Base-by-base conservation (phyloP, 2,329 filamentous ascomycete species). In the Aspergillus viridinutans region DNA sequence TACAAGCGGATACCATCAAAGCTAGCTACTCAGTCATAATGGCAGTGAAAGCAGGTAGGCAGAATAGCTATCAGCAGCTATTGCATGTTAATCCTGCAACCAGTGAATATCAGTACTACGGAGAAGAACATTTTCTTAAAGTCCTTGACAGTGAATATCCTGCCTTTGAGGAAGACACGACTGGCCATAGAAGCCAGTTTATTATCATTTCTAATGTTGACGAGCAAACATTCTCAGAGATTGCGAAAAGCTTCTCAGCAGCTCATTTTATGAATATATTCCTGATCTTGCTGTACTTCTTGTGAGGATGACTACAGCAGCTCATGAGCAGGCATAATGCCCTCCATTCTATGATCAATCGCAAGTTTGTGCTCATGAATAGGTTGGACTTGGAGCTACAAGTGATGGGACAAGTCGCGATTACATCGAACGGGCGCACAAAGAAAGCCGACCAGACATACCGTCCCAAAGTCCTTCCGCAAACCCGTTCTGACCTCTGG, bases 401-500 rank as follows among this genome's bases (percentile, higher is more conserved):
- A 9, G 12, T 29, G 26, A 47, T 12, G 5, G 38, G n/a, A 4
- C 8, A 25, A 20, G 25, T 26, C 25, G 12, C 26, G 25, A 32
- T 45, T 20, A n/a, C 21, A 10, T n/a, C 26, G 4, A 17, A 14
- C 40, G 25, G 21, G 23, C 12, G 25, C 14, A 55, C 10, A 5
- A 55, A 55, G 25, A 29, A 42, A 10, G 17, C 53, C 4, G 38
- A 55, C 26, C 53, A 55, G 35, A n/a, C 21, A 4, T 51, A n/a
- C 48, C 35, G 20, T 3, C 48, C 47, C 1, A 9, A 10, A 3
- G 9, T 9, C 12, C n/a, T 55, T 3, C 53, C 53, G 8, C 8
- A 7, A 9, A 14, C 23, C 14, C 48, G 32, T 9, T 29, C 21
- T 10, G 28, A 21, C 5, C 25, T 23, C 3, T 55, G 53, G 53